phyloP scores from a whole-genome alignment of 1,284 basidiomycete genomes.

The Ustilago trichophora region DNA sequence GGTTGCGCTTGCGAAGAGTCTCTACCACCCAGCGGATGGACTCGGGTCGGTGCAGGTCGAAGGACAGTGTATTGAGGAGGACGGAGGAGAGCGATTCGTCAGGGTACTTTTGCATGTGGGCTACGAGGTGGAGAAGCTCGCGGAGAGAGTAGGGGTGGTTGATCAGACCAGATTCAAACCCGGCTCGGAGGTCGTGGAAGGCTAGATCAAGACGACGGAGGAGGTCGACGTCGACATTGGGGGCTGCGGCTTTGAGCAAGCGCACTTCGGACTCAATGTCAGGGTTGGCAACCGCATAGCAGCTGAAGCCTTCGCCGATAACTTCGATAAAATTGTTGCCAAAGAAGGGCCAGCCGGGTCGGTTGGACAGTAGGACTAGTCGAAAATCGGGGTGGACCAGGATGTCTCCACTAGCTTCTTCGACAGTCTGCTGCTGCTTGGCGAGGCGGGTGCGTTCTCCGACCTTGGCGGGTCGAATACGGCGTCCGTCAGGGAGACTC shows the following conservation, averaged over 20 bases:
- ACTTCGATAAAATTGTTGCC: constrained; percentile 66
- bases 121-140: constrained; percentile 66
- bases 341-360: constrained; percentile 66
- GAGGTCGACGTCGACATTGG: constrained; percentile 51
- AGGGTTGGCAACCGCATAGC: constrained; percentile 66
- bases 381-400: constrained; percentile 66
- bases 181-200: constrained; percentile 66
- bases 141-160: constrained; percentile 67
- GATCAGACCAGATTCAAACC: constrained; percentile 63
- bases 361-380: constrained; percentile 67
- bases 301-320: constrained; percentile 66
- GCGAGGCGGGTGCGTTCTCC: no score
- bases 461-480: constrained; percentile 48
- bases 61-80: constrained; percentile 66
- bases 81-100: constrained; percentile 62
- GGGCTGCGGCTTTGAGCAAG: constrained; percentile 64
- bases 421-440: no score
- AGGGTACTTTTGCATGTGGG: constrained; percentile 66
- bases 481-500: constrained; percentile 64
- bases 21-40: constrained; percentile 63
- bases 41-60: constrained; percentile 66
- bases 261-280: constrained; percentile 64
- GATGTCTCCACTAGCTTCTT: constrained; percentile 49
- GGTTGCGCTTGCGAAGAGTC: constrained; percentile 57
- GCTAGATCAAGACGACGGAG: constrained; percentile 64